Base-by-base conservation (phyloP, 2,329 filamentous ascomycete genomes). In the Aspergillus caelatus region DNA sequence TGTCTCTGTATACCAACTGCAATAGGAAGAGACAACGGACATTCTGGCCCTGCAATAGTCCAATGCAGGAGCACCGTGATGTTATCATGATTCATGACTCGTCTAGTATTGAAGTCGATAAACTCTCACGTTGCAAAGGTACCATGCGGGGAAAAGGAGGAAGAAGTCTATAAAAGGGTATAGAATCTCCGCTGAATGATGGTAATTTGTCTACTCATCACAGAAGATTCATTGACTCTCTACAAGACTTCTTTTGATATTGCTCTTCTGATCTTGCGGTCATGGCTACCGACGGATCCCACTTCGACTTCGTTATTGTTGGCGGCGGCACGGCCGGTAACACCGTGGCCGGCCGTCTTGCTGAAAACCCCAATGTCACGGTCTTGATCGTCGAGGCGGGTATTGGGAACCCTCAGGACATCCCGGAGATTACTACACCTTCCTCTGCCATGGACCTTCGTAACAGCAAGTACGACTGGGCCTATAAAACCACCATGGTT, bases 401-500 rank as follows among this genome's bases (percentile, higher is more conserved):
- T 30, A 66, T 72, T 54, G 77, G 78, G 62, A 84, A 86, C 68
- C 80, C 85, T 0, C 72, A 79, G 26, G 75, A 85, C 19, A 71
- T 85, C 32, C 78, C 82, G 5, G 79, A 82, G 12, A 88, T 89
- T 72, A 84, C 79, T 5, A 88, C 86, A 1, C 86, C 87, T 1
- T 82, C 84, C 2, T 74, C 77, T 9, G 87, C 86, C 23, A 84
- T 89, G 68, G 79, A 82, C 4, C 80, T 88, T 0, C 82, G 86
- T n/a, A 81, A 80, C 26, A 85, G 83, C 72, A 74, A 86, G 69
- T 82, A 87, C 67, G 86, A 89, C 73, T 88, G 85, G 85, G 79
- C 79, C 0, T 89, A 88, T 75, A 88, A 89, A 77, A 85, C 85
- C 1, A 88, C 85, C 32, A 83, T 89, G 76, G 82, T 89, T 70